Percentiles rank a stretch among this genome's conserved stretches.
Conservation (phyloP, 305 asterid species). For the Fraxinus albicans region DNA sequence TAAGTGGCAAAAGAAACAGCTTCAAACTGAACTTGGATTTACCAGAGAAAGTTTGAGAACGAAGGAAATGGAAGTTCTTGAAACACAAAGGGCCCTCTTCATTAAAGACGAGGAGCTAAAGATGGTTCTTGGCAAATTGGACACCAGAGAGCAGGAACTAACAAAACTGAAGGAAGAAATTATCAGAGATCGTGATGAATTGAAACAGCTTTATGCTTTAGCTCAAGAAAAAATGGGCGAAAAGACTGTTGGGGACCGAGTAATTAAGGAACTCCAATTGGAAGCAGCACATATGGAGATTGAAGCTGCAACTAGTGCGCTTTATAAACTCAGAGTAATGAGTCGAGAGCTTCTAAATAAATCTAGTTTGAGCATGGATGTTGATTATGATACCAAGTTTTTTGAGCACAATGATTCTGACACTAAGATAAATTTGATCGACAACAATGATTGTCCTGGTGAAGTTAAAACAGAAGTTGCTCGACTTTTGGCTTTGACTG, state of each 20-base stretch:
- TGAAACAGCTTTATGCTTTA: constrained; percentile 52
- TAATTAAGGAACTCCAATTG: constrained; percentile 67
- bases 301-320: constrained; percentile 73
- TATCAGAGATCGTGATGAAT: constrained; percentile 40
- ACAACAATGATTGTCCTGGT: constrained; percentile 25
- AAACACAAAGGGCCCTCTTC: constrained; percentile 53
- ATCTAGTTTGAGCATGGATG: constrained; percentile 36
- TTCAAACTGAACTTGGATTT: constrained; percentile 61
- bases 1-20: constrained; percentile 52
- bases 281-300: constrained; percentile 75
- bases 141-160: constrained; percentile 60
- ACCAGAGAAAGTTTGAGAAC: constrained; percentile 58
- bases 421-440: constrained; percentile 8
- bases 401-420: constrained; percentile 17
- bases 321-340: constrained; percentile 62
- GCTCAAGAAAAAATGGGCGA: constrained; percentile 57
- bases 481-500: constrained; percentile 60
- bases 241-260: constrained; percentile 56
- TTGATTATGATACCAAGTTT: constrained; percentile 31
- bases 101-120: constrained; percentile 69
- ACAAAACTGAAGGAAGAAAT: constrained; percentile 48
- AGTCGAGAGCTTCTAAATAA: constrained; percentile 57
- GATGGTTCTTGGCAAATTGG: constrained; percentile 40
- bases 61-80: constrained; percentile 66
- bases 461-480: constrained; percentile 58